Evolutionary conservation across 768 basidiomycete species (phyloP), one percentile per base, ranked within the genome.

Genomic region (Suillus lakei): DNA sequence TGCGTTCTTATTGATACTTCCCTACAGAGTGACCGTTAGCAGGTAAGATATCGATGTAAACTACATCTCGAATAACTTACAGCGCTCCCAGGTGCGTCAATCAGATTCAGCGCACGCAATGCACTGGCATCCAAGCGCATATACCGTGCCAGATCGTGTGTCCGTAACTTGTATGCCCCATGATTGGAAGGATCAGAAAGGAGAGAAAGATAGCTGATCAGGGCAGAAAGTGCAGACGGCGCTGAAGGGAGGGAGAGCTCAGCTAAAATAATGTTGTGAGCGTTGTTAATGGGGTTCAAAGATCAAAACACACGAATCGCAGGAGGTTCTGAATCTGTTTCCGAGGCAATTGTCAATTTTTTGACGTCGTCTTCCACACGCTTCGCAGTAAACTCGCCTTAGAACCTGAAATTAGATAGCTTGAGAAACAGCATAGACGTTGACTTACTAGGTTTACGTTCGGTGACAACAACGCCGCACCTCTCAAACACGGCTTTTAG

Each of bases 121-220:
- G 98, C 97, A 67, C 95, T 97, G 2, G 98, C 95, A 74, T 99
- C 98, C 10, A 99, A 85, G 64, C 90, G 91, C 96, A 99, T 98
- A 77, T 91, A 99, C 73, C 93, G 96, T 2, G 92, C 88, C 0
- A 99, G 82, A 73, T 99, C 96, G 73, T 99, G 96, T 0, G 91
- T 92, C 44, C 85, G 85, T 15, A 99, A 84, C 16, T 84, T 88
- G 80, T 90, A 99, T 64, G 89, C 86, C 26, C 89, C 91, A 67
- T 91, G 88, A 70, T 96, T 95, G 3, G 88, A 83, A 6, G 89
- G 78, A 69, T 97, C 93, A 8, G 88, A 81, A 3, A 95, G 81
- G 5, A 99, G 88, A 18, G 87, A 84, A 0, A 99, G 86, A 74
- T 98, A 98, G 3, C 83, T 81, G 63, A 97, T 83, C 7, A 99